These are phyloP conservation scores for Pharus latifolius DNA, from an alignment of 176 grass and related monocot species.

Conservation along the genomic window DNA sequence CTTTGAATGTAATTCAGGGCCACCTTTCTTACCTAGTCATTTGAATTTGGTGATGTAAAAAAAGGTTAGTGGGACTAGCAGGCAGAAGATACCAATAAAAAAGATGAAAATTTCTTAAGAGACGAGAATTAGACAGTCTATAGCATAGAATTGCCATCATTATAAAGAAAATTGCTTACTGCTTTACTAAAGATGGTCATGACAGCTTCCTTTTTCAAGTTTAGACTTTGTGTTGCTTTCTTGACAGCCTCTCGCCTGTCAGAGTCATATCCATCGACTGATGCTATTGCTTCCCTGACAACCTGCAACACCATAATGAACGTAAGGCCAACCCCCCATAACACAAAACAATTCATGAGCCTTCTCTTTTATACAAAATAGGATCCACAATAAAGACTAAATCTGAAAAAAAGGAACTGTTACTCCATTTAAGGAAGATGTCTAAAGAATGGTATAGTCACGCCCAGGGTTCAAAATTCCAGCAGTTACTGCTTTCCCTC, in stretches of 20 bases:
- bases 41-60: conserved; percentile 12
- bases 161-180: conserved; percentile 39
- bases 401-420: too few species aligned
- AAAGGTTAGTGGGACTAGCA: neutral
- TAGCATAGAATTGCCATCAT: neutral
- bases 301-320: conserved; percentile 42
- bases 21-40: conserved; percentile 60
- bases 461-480: too few species aligned
- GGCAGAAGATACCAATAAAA: neutral
- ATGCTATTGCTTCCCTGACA: conserved; percentile 71
- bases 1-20: conserved; percentile 68
- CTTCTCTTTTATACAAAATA: too few species aligned
- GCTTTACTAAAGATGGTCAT: conserved; percentile 88
- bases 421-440: too few species aligned
- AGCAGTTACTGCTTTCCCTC: too few species aligned
- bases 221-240: conserved; percentile 76
- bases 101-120: too few species aligned
- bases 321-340: conserved; percentile 22
- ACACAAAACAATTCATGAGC: conserved; percentile 16
- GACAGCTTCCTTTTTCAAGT: conserved; percentile 73
- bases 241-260: conserved; percentile 58
- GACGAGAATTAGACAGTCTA: neutral
- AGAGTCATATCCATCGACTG: conserved; percentile 72
- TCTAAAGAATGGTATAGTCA: too few species aligned
- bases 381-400: too few species aligned